Evolutionary conservation across 805 yeast species (phyloP).

Genomic region (Pichia eremophila): DNA sequence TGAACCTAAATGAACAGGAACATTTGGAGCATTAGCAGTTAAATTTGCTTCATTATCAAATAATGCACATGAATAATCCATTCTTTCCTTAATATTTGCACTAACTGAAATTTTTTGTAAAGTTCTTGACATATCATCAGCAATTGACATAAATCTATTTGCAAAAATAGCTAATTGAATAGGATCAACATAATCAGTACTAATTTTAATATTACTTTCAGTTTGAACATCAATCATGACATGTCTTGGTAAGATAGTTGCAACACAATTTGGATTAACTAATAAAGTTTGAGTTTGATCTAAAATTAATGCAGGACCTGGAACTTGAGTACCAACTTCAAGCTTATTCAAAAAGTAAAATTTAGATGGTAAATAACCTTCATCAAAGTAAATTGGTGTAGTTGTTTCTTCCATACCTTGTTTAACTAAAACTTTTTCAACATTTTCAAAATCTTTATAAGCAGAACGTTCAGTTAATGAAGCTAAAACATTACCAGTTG

Average conservation of each 20-base stretch:
- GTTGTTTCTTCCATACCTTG: slow-evolving; percentile 25
- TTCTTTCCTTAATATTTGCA: slow-evolving; percentile 73
- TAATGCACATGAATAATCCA: slow-evolving; percentile 78
- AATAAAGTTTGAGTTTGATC: slow-evolving; percentile 77
- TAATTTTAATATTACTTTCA: neutral
- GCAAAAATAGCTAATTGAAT: slow-evolving; percentile 67
- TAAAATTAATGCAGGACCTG: slow-evolving; percentile 70
- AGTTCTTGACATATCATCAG: slow-evolving; percentile 82
- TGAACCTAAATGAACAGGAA: slow-evolving; percentile 80
- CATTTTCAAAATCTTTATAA: slow-evolving; percentile 35
- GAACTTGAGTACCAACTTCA: slow-evolving; percentile 39
- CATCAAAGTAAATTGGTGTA: slow-evolving; percentile 50
- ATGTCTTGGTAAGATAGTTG: slow-evolving; percentile 49
- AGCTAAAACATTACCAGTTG: slow-evolving; percentile 48
- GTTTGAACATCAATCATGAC: slow-evolving; percentile 23
- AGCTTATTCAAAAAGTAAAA: slow-evolving; percentile 47
- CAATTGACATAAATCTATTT: slow-evolving; percentile 81
- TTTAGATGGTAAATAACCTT: slow-evolving; percentile 36
- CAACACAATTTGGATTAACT: slow-evolving; percentile 51
- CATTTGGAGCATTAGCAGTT: slow-evolving; percentile 82
- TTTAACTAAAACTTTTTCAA: slow-evolving; percentile 15
- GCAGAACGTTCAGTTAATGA: slow-evolving; percentile 34
- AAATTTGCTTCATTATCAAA: slow-evolving; percentile 69
- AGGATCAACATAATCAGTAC: slow-evolving; percentile 41
- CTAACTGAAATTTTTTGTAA: slow-evolving; percentile 72